Evolutionary conservation across 2,329 filamentous ascomycete species (phyloP).

Genomic region (Coniochaeta ligniaria): DNA sequence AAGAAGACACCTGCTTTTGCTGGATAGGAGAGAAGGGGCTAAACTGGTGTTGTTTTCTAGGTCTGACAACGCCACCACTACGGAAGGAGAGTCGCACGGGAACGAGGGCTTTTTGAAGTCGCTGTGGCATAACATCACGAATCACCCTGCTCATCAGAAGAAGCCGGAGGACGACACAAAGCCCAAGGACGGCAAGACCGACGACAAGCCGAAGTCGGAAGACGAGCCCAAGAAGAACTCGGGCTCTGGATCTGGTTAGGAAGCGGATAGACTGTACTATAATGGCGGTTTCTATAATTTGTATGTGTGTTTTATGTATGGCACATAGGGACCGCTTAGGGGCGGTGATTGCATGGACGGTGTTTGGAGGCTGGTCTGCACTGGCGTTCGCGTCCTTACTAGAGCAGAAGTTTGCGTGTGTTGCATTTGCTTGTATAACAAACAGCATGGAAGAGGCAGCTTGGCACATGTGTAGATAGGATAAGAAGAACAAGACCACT

Average conservation of each 20-base stretch:
- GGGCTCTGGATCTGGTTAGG: constrained; percentile 23
- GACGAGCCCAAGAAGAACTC: constrained; percentile 22
- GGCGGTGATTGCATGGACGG: not conserved
- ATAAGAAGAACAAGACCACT: constrained; percentile 1
- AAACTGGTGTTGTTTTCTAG: constrained; percentile 3
- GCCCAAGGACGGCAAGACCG: constrained; percentile 12
- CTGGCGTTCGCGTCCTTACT: not conserved
- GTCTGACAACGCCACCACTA: constrained; percentile 12
- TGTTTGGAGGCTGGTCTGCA: not conserved
- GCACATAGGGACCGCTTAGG: not conserved
- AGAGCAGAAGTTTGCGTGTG: not conserved
- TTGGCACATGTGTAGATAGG: constrained; percentile 1
- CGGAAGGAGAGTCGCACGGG: constrained; percentile 49
- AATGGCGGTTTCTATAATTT: not conserved
- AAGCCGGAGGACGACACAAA: constrained; percentile 18
- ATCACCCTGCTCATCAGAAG: constrained; percentile 53
- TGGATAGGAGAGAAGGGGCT: not conserved
- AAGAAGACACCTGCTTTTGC: not conserved
- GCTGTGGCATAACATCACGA: constrained; percentile 88
- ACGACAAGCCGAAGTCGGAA: constrained; percentile 11
- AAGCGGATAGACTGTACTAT: constrained; percentile 3
- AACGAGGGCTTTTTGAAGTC: constrained; percentile 88
- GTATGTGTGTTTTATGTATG: not conserved
- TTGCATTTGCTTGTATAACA: not conserved
- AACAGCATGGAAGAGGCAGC: not conserved